Base-by-base conservation (phyloP, 176 grass and related monocot species). In the Oryza rufipogon region DNA sequence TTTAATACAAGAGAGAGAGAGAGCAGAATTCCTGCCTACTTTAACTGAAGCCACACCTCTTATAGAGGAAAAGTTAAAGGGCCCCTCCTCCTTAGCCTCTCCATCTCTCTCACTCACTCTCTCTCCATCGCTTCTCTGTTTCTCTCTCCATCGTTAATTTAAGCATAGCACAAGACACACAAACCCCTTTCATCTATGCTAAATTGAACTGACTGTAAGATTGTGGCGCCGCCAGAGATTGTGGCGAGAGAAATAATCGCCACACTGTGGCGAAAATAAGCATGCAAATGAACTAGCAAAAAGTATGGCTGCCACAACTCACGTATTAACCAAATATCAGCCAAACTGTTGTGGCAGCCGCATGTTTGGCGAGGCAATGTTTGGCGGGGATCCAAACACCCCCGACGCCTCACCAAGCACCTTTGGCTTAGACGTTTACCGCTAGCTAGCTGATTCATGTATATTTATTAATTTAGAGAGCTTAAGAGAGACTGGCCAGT, bases 1-100 rank as follows among this genome's bases (percentile, higher is more conserved):
- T 84, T 89, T 89, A 89, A 91, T 86, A 93, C 66, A 68, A 76
- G 79, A 66, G 87, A 48, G 78, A 74, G 78, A 70, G 87, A 63
- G n/a, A 83, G 84, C 81, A 92, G 85, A 97, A 94, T 94, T 94
- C 91, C 78, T 81, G 84, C 74, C 80, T 90, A 79, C 92, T 94
- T 97, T 94, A 94, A 92, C 95, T 88, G 90, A 89, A 94, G 89
- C 82, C 81, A 84, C 81, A 87, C 81, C 64, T 77, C 85, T 85
- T 91, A 39, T 91, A 41, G 72, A 87, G 78, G 82, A 92, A 97
- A 97, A 97, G 92, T 86, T 91, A 92, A 89, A 94, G 88, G 83
- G 80, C 19, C 79, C 91, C 81, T 10, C 17, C 46, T 34, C 15
- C 45, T 33, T 56, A 42, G 69, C 67, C 78, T n/a, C 86, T 32